Conservation (phyloP, 2,329 filamentous ascomycete genomes). For the Nemania abortiva region DNA sequence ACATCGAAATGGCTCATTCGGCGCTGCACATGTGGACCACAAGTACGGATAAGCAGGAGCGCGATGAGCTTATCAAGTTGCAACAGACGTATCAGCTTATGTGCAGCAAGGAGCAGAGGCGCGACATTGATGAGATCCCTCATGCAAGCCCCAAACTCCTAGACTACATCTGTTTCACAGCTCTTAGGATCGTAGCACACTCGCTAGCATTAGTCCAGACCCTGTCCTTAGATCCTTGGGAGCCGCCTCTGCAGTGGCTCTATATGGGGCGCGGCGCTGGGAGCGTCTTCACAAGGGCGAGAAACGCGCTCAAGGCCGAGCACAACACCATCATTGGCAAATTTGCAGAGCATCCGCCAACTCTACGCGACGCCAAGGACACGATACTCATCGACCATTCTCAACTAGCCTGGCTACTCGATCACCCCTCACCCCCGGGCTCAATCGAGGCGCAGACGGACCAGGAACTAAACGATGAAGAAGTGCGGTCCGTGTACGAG, state of each 20-base stretch:
- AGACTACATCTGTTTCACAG: conserved; percentile 54
- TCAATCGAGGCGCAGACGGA: conserved; percentile 46
- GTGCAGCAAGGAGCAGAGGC: conserved; percentile 54
- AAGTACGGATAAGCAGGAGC: conserved; percentile 44
- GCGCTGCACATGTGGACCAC: conserved; percentile 54
- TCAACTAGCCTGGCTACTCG: conserved; percentile 53
- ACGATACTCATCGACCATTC: conserved; percentile 51
- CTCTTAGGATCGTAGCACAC: conserved; percentile 54
- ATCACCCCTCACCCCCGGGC: conserved; percentile 46
- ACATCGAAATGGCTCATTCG: conserved; percentile 53
- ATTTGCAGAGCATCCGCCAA: conserved; percentile 49
- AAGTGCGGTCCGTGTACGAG: conserved; percentile 48
- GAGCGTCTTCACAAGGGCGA: conserved; percentile 50
- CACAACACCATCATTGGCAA: conserved; percentile 44
- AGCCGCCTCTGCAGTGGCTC: conserved; percentile 55
- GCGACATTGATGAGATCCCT: conserved; percentile 51
- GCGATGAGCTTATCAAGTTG: conserved; percentile 50
- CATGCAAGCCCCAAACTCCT: conserved; percentile 45
- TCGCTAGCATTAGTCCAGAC: conserved; percentile 56
- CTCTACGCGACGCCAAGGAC: conserved; percentile 49
- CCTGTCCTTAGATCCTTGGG: conserved; percentile 52
- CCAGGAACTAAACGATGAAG: conserved; percentile 50
- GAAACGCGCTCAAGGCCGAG: conserved; percentile 39
- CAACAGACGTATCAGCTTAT: conserved; percentile 55
- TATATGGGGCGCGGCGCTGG: conserved; percentile 54